Evolutionary conservation across 805 yeast species (phyloP), one percentile per base, ranked within the genome.

Genomic region (Starmerella stigmatis): DNA sequence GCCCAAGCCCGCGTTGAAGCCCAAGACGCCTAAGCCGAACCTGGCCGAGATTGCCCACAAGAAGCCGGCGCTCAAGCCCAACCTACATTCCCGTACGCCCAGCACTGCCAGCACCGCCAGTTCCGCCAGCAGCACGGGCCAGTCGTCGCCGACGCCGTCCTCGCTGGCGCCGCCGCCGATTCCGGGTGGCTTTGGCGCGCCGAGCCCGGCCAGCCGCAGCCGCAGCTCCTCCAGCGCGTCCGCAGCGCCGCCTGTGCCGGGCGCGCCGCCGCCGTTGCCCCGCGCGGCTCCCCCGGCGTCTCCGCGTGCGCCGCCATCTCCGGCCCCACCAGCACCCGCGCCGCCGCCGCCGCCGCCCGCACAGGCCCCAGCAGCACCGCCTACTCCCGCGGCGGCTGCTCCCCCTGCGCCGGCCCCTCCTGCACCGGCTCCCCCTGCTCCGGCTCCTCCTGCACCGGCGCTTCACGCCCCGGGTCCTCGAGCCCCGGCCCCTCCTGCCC

Each of bases 391-490:
- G 5, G 45, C 52, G n/a, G 41, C 51, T n/a, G 37, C 53, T 10
- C 38, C 51, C 7, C 46, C 54, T 13, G 39, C 43, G 12, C 40
- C 47, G 13, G 43, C 48, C 23, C 45, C 51, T 31, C 33, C 45
- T 3, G 41, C 38, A 4, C 48, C 57, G 7, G 35, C 41, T 7
- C 31, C 41, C 2, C 60, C 67, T 11, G 61, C 68, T n/a, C 43
- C 60, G 10, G 45, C 57, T 1, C 40, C 60, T 19, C 48, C 63
- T 16, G 53, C 60, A 21, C 59, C 60, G 9, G 57, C 62, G 21
- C 38, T 52, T 20, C 47, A 53, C 46, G 45, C 60, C 12, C 46
- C 57, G 9, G 45, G 16, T 11, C 60, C 20, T 7, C 19, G 19
- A 13, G 33, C n/a, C 39, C 41, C 47, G n/a, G 44, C 48, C 25